Evolutionary conservation across 2,329 filamentous ascomycete genomes (phyloP).

Genomic region (Beauveria sp.): DNA sequence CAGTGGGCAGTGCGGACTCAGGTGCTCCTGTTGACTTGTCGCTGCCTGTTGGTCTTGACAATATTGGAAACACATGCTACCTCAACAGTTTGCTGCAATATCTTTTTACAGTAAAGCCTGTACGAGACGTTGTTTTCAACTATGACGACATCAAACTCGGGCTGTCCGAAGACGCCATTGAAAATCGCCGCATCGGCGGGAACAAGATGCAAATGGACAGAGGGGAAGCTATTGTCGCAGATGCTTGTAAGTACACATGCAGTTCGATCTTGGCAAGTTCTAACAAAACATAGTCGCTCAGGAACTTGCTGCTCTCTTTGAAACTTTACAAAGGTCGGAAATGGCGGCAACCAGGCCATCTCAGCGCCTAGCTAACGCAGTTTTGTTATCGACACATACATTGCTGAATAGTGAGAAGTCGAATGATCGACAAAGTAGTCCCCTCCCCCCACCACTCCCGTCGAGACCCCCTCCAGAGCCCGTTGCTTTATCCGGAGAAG

Average conservation of each 20-base stretch:
- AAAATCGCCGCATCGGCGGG: slow-evolving; percentile 67
- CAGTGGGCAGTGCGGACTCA: slow-evolving; percentile 8
- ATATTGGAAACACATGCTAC: slow-evolving; percentile 97
- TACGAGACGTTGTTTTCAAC: slow-evolving; percentile 73
- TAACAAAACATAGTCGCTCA: slow-evolving; percentile 53
- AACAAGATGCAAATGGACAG: slow-evolving; percentile 42
- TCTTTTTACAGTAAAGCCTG: slow-evolving; percentile 77
- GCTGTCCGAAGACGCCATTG: slow-evolving; percentile 54
- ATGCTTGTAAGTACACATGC: slow-evolving; percentile 62
- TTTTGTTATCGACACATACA: slow-evolving; percentile 51
- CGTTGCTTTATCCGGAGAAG: slow-evolving; percentile 18
- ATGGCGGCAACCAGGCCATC: slow-evolving; percentile 60
- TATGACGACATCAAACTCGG: slow-evolving; percentile 66
- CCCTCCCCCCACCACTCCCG: slow-evolving; percentile 41
- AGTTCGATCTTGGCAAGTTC: slow-evolving; percentile 28
- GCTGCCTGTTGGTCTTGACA: slow-evolving; percentile 79
- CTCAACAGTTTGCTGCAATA: slow-evolving; percentile 95
- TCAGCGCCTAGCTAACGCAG: slow-evolving; percentile 71
- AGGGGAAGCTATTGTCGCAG: slow-evolving; percentile 55
- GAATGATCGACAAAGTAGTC: slow-evolving; percentile 17
- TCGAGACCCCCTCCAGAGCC: slow-evolving; percentile 36
- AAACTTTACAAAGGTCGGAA: slow-evolving; percentile 58
- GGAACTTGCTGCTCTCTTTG: slow-evolving; percentile 64
- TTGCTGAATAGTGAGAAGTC: slow-evolving; percentile 26
- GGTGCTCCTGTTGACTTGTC: slow-evolving; percentile 29